These are phyloP conservation scores for Xylogone sp. DNA, from an alignment of 2,329 filamentous ascomycete species.

Conservation along the genomic window DNA sequence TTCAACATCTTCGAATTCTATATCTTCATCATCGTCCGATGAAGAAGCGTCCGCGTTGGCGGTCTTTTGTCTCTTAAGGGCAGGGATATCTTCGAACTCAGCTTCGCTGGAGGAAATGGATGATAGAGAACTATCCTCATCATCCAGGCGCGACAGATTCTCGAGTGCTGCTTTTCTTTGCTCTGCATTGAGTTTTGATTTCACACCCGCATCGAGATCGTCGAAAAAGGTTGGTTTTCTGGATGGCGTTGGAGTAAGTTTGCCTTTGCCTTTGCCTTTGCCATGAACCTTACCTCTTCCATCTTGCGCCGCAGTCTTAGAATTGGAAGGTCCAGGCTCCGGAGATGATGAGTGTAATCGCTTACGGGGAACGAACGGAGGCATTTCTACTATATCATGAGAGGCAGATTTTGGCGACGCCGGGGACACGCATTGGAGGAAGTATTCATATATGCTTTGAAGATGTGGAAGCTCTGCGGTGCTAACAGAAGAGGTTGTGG, in stretches of 20 bases:
- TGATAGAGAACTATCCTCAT: slow-evolving; percentile 30
- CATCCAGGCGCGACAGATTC: slow-evolving; percentile 41
- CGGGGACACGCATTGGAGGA: too few species aligned
- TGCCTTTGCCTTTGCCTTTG: slow-evolving; percentile 20
- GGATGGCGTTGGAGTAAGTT: slow-evolving; percentile 23
- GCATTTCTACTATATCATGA: slow-evolving; percentile 45
- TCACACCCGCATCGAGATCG: slow-evolving; percentile 47
- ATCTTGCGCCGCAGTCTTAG: slow-evolving; percentile 14
- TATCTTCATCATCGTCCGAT: slow-evolving; percentile 49
- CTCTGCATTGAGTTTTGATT: slow-evolving; percentile 31
- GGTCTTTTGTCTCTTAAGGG: slow-evolving; percentile 38
- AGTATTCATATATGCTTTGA: too few species aligned
- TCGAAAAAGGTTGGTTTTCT: slow-evolving; percentile 59
- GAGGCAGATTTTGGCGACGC: too few species aligned
- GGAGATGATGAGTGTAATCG: slow-evolving; percentile 50
- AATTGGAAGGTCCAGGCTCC: slow-evolving; percentile 14
- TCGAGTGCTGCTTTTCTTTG: slow-evolving; percentile 39
- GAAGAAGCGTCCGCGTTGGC: slow-evolving; percentile 31
- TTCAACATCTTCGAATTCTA: slow-evolving; percentile 60
- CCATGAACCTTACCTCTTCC: slow-evolving; percentile 11
- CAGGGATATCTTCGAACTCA: slow-evolving; percentile 51
- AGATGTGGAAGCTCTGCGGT: too few species aligned
- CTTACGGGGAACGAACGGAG: slow-evolving; percentile 66
- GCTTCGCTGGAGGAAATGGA: slow-evolving; percentile 34
- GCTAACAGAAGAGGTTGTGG: too few species aligned